A percentile compares a stretch with the other conserved stretches of the same genome.
These are phyloP conservation scores for Fusarium abutilonis DNA, from an alignment of 2,329 filamentous ascomycete genomes.

Conservation along the genomic window DNA sequence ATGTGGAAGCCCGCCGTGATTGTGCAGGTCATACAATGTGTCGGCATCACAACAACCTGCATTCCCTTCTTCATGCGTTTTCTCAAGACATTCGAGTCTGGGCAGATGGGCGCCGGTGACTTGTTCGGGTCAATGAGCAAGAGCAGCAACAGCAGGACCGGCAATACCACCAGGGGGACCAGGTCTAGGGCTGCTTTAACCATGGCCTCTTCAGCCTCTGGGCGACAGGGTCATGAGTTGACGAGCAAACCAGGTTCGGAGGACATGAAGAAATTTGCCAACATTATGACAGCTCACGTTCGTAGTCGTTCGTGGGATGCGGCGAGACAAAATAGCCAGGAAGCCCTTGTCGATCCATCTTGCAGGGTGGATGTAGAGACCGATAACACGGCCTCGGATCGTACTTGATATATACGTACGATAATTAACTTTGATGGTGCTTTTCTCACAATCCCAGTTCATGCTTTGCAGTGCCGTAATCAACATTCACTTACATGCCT, in stretches of 20 bases:
- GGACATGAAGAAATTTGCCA: conserved; percentile 9
- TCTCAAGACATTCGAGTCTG: conserved; percentile 37
- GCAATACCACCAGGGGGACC: neutral
- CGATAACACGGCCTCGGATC: neutral
- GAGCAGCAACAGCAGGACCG: conserved; percentile 26
- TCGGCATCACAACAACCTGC: conserved; percentile 37
- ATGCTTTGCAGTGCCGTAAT: neutral
- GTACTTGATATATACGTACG: neutral
- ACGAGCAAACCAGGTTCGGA: neutral
- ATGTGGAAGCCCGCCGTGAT: conserved; percentile 34
- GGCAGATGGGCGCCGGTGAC: conserved; percentile 36
- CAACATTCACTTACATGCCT: no score
- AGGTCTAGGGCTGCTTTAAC: conserved; percentile 2
- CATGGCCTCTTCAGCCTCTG: conserved; percentile 3
- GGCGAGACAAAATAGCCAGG: conserved; percentile 19
- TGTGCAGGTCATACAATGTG: conserved; percentile 34
- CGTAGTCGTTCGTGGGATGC: conserved; percentile 12
- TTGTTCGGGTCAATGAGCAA: conserved; percentile 20
- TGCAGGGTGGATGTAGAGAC: neutral
- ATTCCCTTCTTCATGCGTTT: conserved; percentile 40
- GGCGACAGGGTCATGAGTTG: conserved; percentile 13
- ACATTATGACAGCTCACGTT: conserved; percentile 6
- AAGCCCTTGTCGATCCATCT: conserved; percentile 20
- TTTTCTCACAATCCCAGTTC: neutral
- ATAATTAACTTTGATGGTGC: neutral